These are phyloP conservation scores for Passiflora organensis DNA, from an alignment of 345 rosid species.

Conservation along the genomic window DNA sequence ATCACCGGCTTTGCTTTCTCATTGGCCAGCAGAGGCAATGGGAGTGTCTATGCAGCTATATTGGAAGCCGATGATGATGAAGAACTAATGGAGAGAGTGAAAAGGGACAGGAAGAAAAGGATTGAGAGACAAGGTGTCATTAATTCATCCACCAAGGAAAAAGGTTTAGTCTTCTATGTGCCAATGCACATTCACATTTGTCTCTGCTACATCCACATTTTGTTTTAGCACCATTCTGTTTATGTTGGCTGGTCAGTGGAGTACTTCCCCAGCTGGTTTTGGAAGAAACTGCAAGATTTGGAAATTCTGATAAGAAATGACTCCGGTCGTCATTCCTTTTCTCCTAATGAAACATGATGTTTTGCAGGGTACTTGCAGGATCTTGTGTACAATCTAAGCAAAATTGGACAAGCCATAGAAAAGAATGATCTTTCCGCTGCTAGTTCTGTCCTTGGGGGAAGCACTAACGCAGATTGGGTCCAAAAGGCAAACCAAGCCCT, in stretches of 20 bases:
- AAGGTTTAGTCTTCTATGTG: constrained; percentile 34
- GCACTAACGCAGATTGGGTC: constrained; percentile 67
- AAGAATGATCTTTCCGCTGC: constrained; percentile 68
- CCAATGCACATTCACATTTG: no score
- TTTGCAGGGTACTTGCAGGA: constrained; percentile 82
- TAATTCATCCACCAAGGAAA: constrained; percentile 64
- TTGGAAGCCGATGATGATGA: constrained; percentile 90
- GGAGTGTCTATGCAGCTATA: constrained; percentile 66
- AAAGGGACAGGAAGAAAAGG: constrained; percentile 77
- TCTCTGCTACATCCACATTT: neutral
- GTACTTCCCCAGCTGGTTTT: no score
- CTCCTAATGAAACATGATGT: constrained; percentile 12
- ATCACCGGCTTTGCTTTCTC: constrained; percentile 42
- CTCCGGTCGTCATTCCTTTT: constrained; percentile 1
- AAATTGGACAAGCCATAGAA: constrained; percentile 88
- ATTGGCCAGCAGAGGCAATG: constrained; percentile 26
- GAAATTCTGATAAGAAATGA: neutral
- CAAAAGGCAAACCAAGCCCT: constrained; percentile 62
- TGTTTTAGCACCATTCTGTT: no score
- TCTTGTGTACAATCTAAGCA: constrained; percentile 77
- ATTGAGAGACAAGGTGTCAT: constrained; percentile 77
- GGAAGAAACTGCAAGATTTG: neutral
- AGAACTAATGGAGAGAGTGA: constrained; percentile 83
- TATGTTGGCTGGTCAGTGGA: no score
- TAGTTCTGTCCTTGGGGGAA: constrained; percentile 65